phyloP scores from a whole-genome alignment of 2,329 filamentous ascomycete species.

The Aureobasidium subglaciale region DNA sequence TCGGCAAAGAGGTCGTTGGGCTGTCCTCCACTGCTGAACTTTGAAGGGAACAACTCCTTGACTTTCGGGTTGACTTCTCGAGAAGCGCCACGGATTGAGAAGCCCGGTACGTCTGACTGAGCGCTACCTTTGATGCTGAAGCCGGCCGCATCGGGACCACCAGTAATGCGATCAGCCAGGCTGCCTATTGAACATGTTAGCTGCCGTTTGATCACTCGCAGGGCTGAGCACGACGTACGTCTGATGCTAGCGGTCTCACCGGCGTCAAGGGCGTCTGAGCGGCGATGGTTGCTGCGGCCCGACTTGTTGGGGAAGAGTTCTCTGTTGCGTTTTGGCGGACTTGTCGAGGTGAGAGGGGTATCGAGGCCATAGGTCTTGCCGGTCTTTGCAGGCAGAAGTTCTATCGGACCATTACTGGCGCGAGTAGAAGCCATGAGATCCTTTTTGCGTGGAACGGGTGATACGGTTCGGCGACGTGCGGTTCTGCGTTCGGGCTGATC shows the following conservation, averaged over 20 bases:
- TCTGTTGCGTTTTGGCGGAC: conserved; percentile 25
- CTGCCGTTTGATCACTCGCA: neutral
- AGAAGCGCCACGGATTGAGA: conserved; percentile 27
- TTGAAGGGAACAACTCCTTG: conserved; percentile 29
- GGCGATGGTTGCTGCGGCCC: conserved; percentile 34
- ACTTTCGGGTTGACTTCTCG: conserved; percentile 20
- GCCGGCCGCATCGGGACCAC: conserved; percentile 18
- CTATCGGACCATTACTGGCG: conserved; percentile 18
- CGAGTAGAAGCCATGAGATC: conserved; percentile 16
- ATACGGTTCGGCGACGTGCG: conserved; percentile 37
- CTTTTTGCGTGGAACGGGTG: conserved; percentile 24
- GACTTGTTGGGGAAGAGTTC: conserved; percentile 35
- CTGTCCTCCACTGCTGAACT: conserved; percentile 22
- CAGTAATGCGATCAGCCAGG: conserved; percentile 18
- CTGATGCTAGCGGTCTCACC: conserved; percentile 19
- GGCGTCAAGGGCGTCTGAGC: conserved; percentile 36
- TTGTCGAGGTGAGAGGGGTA: conserved; percentile 1
- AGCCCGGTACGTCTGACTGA: conserved; percentile 18
- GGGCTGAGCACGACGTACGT: neutral
- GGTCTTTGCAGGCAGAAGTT: conserved; percentile 10
- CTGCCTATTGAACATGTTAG: conserved; percentile 8
- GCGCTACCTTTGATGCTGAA: conserved; percentile 31
- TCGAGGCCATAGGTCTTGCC: conserved; percentile 13
- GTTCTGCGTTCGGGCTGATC: conserved; percentile 39
- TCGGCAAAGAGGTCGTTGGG: conserved; percentile 28